These are phyloP conservation scores for Raffaelea deltoideospora DNA, from an alignment of 2,329 filamentous ascomycete species.

Conservation along the genomic window DNA sequence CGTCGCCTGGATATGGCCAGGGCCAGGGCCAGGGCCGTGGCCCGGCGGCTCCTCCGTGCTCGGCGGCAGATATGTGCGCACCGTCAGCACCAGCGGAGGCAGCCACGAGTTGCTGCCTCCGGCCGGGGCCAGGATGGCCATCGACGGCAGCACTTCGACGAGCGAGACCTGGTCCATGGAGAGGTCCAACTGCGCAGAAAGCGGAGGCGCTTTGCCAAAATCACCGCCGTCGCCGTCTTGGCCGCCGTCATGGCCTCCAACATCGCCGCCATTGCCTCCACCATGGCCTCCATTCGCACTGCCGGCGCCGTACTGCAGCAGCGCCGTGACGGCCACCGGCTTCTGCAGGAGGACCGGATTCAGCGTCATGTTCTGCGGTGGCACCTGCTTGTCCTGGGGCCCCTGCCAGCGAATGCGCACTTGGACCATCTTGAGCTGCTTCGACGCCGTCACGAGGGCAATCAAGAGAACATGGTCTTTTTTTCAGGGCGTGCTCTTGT, in stretches of 20 bases:
- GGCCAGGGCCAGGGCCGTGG: too few species aligned
- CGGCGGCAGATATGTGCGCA: slow-evolving; percentile 47
- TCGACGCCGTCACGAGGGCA: slow-evolving; percentile 52
- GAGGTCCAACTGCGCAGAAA: slow-evolving; percentile 26
- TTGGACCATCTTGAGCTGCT: slow-evolving; percentile 59
- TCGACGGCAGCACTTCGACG: slow-evolving; percentile 56
- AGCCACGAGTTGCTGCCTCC: slow-evolving; percentile 36
- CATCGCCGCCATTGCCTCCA: too few species aligned
- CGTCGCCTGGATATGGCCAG: too few species aligned
- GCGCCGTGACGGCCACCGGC: slow-evolving; percentile 41
- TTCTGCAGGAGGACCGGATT: slow-evolving; percentile 38
- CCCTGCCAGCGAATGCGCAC: slow-evolving; percentile 62
- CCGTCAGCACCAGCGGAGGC: slow-evolving; percentile 52
- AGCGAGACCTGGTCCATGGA: slow-evolving; percentile 53
- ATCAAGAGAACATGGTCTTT: slow-evolving; percentile 46
- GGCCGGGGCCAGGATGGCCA: too few species aligned
- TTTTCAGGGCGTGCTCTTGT: too few species aligned
- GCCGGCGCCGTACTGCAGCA: slow-evolving; percentile 30
- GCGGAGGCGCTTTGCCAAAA: too few species aligned
- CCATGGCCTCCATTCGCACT: too few species aligned
- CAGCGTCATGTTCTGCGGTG: slow-evolving; percentile 28
- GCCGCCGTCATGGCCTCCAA: too few species aligned
- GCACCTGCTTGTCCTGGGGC: slow-evolving; percentile 36
- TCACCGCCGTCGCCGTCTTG: too few species aligned
- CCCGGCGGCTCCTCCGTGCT: slow-evolving; percentile 38